Conservation (phyloP, 805 yeast genomes). For the Pichia nakasei region DNA sequence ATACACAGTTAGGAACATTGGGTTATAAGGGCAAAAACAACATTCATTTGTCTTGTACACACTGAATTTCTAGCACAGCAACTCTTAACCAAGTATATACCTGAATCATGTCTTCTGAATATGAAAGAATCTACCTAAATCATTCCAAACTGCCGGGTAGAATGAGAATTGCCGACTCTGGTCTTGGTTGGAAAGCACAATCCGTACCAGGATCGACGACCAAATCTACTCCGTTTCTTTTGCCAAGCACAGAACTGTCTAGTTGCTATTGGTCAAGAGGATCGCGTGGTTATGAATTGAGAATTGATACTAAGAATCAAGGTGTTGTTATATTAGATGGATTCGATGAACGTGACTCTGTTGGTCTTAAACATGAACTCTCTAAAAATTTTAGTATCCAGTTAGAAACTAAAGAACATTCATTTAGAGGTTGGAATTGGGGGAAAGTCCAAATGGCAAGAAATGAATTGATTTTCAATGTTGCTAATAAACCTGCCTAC, state of each 20-base stretch:
- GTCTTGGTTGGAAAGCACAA: constrained; percentile 84
- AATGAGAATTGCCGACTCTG: constrained; percentile 92
- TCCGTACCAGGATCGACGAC: constrained; percentile 35
- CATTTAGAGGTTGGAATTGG: constrained; percentile 99
- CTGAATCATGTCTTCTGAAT: constrained; percentile 54
- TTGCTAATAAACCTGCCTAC: constrained; percentile 82
- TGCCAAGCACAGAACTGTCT: constrained; percentile 79
- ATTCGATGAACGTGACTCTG: constrained; percentile 77
- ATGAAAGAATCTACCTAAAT: constrained; percentile 83
- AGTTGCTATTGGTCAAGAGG: constrained; percentile 89
- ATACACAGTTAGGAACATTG: no score
- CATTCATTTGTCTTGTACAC: no score
- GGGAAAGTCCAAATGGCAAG: constrained; percentile 89
- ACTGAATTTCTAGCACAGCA: no score
- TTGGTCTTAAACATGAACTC: constrained; percentile 71
- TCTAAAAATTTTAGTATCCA: constrained; percentile 64
- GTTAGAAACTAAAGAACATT: constrained; percentile 81
- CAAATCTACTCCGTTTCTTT: constrained; percentile 64
- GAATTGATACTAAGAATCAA: constrained; percentile 79
- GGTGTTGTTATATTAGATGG: constrained; percentile 90
- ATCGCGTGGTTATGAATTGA: constrained; percentile 80
- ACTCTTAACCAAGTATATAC: no score
- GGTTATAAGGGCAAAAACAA: no score
- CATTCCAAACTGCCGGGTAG: constrained; percentile 80
- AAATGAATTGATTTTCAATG: constrained; percentile 78